Percentiles rank a stretch among this genome's conserved stretches.
phyloP scores from a whole-genome alignment of 306 rosid species.

The Castanospermum australe region DNA sequence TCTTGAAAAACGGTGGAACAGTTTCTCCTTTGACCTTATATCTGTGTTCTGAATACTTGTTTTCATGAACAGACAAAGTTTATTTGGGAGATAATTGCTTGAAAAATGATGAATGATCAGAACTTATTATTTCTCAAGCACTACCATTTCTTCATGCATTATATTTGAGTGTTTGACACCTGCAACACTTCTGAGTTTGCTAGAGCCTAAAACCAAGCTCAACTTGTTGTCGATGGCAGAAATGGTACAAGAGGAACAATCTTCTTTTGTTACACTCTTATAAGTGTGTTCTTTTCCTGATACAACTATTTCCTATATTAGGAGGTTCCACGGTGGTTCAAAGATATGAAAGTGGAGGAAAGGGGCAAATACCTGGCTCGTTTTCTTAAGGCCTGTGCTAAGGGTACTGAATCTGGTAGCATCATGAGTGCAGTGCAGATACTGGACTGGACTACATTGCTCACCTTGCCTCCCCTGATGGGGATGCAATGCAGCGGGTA shows the following conservation, averaged over 20 bases:
- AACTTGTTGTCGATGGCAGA: not conserved
- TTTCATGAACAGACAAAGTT: not conserved
- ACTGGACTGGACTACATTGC: conserved; percentile 43
- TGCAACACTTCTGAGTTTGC: not conserved
- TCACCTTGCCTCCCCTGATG: conserved; percentile 48
- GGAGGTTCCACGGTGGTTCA: conserved; percentile 45
- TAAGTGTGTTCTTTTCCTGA: conserved; percentile 24
- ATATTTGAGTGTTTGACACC: not conserved
- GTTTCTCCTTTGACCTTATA: not conserved
- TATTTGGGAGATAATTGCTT: not conserved
- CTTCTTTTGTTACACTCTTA: conserved; percentile 16
- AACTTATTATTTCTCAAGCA: not conserved
- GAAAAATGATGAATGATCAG: not conserved
- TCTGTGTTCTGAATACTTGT: not conserved
- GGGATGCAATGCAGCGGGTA: conserved; percentile 55
- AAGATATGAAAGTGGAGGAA: conserved; percentile 42
- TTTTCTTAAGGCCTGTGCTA: conserved; percentile 46
- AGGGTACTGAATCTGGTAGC: conserved; percentile 37
- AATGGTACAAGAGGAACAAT: not conserved
- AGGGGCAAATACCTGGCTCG: conserved; percentile 39
- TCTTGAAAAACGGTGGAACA: not conserved
- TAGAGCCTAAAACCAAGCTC: not conserved
- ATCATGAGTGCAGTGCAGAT: conserved; percentile 50
- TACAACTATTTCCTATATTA: conserved; percentile 23
- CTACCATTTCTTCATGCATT: not conserved